These are phyloP conservation scores for Verticillium longisporum DNA, from an alignment of 2,329 filamentous ascomycete genomes.

Conservation along the genomic window DNA sequence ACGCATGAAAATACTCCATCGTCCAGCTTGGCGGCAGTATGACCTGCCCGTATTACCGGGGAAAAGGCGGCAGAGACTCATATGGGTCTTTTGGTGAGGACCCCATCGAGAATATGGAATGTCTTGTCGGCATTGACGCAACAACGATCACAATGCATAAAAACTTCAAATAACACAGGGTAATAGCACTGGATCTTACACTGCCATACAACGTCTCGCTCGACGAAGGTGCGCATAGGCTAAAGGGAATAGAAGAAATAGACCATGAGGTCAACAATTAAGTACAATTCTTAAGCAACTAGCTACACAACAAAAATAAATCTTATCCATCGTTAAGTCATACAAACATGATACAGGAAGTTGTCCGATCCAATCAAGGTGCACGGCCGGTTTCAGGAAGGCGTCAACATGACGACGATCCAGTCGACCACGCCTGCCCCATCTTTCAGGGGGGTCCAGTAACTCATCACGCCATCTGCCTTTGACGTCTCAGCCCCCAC, in stretches of 20 bases:
- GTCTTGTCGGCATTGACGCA: no score
- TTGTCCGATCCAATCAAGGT: background rate
- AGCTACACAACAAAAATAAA: background rate
- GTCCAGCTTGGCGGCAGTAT: no score
- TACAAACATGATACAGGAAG: background rate
- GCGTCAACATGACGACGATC: constrained; percentile 10
- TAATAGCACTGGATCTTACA: no score
- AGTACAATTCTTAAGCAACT: background rate
- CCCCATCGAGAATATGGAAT: no score
- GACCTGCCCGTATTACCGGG: no score
- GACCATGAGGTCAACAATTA: background rate
- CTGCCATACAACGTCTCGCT: no score
- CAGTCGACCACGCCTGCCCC: constrained; percentile 8
- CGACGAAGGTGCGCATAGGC: no score
- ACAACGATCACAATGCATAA: no score
- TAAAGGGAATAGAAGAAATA: background rate
- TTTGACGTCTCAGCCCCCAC: constrained; percentile 5
- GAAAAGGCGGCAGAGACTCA: no score
- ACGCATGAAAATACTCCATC: no score
- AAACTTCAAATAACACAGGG: no score
- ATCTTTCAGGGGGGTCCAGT: constrained; percentile 13
- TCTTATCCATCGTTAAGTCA: background rate
- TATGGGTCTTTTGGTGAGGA: no score
- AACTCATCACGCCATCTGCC: constrained; percentile 8
- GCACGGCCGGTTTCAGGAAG: background rate